Evolutionary conservation across 495 filamentous ascomycete species (phyloP), one percentile per base, ranked within the genome.

Genomic region (Tuber magnatum): DNA sequence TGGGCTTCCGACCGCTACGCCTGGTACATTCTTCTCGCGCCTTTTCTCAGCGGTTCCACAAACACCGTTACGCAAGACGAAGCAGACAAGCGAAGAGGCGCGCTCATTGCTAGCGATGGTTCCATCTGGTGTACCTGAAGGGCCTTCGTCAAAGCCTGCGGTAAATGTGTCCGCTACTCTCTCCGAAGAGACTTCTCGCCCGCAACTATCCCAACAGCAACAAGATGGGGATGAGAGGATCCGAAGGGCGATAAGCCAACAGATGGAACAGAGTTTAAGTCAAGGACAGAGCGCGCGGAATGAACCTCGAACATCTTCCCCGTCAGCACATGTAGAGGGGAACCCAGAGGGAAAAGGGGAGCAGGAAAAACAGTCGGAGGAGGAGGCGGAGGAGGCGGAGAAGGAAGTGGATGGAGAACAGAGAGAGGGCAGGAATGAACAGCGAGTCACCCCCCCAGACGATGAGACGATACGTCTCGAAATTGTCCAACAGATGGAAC

Each of bases 271-370:
- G 4, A 18, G 18, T 65, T 32, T 35, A 16, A 65, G 28, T 9
- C 56, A 42, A 42, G 24, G 73, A 22, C 20, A 46, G 75, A 38
- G 68, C 35, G 68, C 68, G 74, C 4, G 22, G 56, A 35, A 3
- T 4, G 56, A 35, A 65, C 56, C 56, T 16, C 28, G 14, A 65
- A 16, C 56, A 12, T 35, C 56, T 35, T 65, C 56, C 28, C 3
- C 56, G 6, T 14, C 8, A 35, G 12, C 56, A 16, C 28, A 65
- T 16, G 32, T 16, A 18, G 56, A 65, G 56, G 4, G 18, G 56
- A 14, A 51, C 0, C 48, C 61, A 8, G 78, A 71, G 32, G 70
- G 69, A 0, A 69, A 73, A 16, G 42, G 70, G 39, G 61, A 71
- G 40, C 68, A 73, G 6, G 42, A 65, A 20, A 32, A 71, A 22